phyloP scores from a whole-genome alignment of 1,284 basidiomycete species.

The Tylopilus sp. region DNA sequence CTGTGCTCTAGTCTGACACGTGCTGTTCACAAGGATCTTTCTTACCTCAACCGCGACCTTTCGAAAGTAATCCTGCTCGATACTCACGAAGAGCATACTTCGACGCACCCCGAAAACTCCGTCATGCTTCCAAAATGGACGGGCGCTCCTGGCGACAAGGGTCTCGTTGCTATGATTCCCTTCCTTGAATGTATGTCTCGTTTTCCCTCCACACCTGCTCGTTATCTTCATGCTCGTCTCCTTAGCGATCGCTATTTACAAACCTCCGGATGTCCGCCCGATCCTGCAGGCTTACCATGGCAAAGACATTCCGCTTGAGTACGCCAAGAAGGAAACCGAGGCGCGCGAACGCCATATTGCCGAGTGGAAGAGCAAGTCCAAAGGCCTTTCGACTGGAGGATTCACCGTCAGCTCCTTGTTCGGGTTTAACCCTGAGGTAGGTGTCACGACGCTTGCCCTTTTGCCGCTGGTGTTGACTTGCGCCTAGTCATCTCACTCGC shows the following conservation, averaged over 20 bases:
- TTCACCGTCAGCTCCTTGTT: constrained; percentile 50
- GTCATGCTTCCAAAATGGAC: constrained; percentile 86
- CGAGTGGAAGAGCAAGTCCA: constrained; percentile 69
- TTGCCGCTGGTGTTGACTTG: constrained; percentile 6
- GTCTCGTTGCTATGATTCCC: constrained; percentile 85
- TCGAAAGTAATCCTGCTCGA: constrained; percentile 89
- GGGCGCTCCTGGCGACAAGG: constrained; percentile 73
- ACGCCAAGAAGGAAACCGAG: constrained; percentile 81
- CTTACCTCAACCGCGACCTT: constrained; percentile 89
- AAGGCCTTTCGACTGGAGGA: constrained; percentile 41
- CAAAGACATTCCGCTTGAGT: constrained; percentile 86
- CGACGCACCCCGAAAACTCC: constrained; percentile 86
- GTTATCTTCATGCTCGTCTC: constrained; percentile 3
- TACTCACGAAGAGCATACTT: constrained; percentile 72
- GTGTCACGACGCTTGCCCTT: neutral
- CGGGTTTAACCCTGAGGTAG: constrained; percentile 27
- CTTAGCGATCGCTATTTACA: constrained; percentile 85
- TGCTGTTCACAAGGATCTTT: constrained; percentile 61
- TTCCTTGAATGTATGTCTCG: constrained; percentile 84
- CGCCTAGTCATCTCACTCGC: constrained; percentile 28
- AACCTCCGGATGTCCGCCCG: constrained; percentile 79
- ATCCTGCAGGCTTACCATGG: constrained; percentile 82
- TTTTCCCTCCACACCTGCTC: neutral
- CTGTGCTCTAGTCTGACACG: neutral
- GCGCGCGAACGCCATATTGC: constrained; percentile 72